These are phyloP conservation scores for Leccinum disarticulatum DNA, from an alignment of 768 basidiomycete species.

Conservation along the genomic window DNA sequence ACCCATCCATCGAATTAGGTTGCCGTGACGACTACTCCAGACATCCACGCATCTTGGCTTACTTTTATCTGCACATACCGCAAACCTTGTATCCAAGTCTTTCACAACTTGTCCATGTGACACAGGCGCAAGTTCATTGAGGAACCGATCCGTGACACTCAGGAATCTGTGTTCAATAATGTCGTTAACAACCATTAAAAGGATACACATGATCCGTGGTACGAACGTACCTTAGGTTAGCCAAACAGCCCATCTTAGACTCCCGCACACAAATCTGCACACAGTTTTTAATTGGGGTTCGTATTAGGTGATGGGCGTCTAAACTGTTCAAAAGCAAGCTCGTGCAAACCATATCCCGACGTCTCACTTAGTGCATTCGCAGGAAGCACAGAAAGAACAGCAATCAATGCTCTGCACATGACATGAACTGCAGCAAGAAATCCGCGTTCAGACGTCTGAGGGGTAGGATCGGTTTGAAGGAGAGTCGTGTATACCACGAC, in stretches of 20 bases:
- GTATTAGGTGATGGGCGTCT: no score
- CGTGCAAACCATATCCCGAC: constrained; percentile 79
- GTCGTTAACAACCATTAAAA: background rate
- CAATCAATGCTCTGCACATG: constrained; percentile 84
- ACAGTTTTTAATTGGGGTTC: no score
- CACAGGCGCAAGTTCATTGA: constrained; percentile 74
- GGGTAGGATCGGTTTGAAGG: constrained; percentile 38
- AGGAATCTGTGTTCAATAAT: constrained; percentile 56
- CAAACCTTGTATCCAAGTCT: constrained; percentile 75
- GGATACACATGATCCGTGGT: background rate
- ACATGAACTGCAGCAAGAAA: constrained; percentile 86
- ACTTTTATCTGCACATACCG: constrained; percentile 83
- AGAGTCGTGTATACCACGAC: constrained; percentile 69
- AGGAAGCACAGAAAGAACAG: constrained; percentile 67
- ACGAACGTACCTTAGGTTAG: constrained; percentile 66
- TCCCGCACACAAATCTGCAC: constrained; percentile 68
- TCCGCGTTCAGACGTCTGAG: constrained; percentile 56
- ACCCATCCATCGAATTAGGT: constrained; percentile 48
- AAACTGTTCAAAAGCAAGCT: constrained; percentile 69
- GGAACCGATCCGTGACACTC: constrained; percentile 90
- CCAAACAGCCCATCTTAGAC: constrained; percentile 73
- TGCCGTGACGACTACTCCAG: background rate
- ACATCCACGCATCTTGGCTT: constrained; percentile 4
- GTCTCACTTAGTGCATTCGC: constrained; percentile 78
- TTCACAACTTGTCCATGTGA: constrained; percentile 75